A percentile compares a stretch with the other conserved stretches of the same genome.
These are phyloP conservation scores for Nitzschia palea DNA, from an alignment of 108 stramenopile genomes.

Conservation along the genomic window DNA sequence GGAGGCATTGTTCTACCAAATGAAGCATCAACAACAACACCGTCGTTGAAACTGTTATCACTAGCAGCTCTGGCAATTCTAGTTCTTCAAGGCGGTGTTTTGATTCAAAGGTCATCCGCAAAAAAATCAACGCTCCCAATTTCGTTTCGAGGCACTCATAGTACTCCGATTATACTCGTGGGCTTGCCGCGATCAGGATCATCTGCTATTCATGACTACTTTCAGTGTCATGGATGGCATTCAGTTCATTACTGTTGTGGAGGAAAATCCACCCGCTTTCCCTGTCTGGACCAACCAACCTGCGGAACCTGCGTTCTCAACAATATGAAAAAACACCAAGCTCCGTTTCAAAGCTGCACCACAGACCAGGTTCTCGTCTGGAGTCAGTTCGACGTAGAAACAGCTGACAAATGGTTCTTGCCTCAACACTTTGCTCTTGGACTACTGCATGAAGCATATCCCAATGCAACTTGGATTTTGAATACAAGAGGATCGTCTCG, in stretches of 20 bases:
- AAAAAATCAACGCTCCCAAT: no score
- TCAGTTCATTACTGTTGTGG: conserved; percentile 40
- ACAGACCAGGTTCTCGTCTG: conserved; percentile 7
- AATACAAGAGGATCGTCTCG: conserved; percentile 9
- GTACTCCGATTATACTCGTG: conserved; percentile 17
- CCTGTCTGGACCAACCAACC: conserved; percentile 12
- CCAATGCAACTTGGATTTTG: conserved; percentile 39
- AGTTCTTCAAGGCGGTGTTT: no score
- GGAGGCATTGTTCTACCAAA: no score
- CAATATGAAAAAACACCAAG: conserved; percentile 16
- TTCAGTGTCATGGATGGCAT: conserved; percentile 21
- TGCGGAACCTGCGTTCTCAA: conserved; percentile 33
- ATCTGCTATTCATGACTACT: conserved; percentile 29
- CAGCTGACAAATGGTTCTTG: conserved; percentile 25
- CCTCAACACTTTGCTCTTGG: conserved; percentile 46
- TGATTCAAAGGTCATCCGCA: no score
- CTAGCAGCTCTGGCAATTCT: no score
- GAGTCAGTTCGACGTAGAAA: conserved; percentile 33
- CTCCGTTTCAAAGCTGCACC: conserved; percentile 14
- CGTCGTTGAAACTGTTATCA: no score
- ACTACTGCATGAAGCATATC: conserved; percentile 31
- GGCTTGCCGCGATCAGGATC: conserved; percentile 46
- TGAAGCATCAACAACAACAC: no score
- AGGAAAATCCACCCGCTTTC: conserved; percentile 8
- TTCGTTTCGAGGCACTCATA: no score